These are phyloP conservation scores for Cladosporium velox DNA, from an alignment of 2,329 filamentous ascomycete species.

Conservation along the genomic window DNA sequence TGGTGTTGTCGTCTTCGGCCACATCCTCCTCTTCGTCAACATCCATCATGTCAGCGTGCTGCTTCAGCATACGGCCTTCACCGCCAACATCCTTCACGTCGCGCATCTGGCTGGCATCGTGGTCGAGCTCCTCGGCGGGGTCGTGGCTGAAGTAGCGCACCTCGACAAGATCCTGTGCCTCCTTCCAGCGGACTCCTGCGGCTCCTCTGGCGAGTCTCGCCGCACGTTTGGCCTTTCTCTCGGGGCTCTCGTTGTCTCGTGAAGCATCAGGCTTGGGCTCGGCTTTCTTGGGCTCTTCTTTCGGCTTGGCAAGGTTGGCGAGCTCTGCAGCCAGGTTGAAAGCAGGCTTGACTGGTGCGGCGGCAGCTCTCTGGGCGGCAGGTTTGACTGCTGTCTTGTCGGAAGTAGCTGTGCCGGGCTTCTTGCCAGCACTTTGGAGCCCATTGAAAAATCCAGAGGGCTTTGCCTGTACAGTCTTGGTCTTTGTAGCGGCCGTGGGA, in stretches of 20 bases:
- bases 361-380: slow-evolving; percentile 23
- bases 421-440: slow-evolving; percentile 50
- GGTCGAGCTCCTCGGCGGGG: slow-evolving; percentile 68
- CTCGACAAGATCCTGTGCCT: slow-evolving; percentile 65
- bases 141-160: slow-evolving; percentile 72
- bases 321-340: slow-evolving; percentile 44
- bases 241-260: slow-evolving; percentile 60
- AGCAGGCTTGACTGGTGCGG: slow-evolving; percentile 33
- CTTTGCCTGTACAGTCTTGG: slow-evolving; percentile 43
- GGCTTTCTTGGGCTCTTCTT: slow-evolving; percentile 49
- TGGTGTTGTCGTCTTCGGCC: slow-evolving; percentile 56
- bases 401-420: slow-evolving; percentile 38
- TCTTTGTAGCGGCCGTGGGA: slow-evolving; percentile 30
- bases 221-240: slow-evolving; percentile 66
- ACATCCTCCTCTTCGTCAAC: slow-evolving; percentile 62
- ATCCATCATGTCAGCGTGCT: slow-evolving; percentile 67
- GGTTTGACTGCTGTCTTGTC: slow-evolving; percentile 32
- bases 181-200: slow-evolving; percentile 70
- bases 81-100: slow-evolving; percentile 73
- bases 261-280: slow-evolving; percentile 40
- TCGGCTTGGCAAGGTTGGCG: slow-evolving; percentile 53
- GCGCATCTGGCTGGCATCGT: slow-evolving; percentile 67
- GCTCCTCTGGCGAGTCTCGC: slow-evolving; percentile 72
- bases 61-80: slow-evolving; percentile 58
- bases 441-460: slow-evolving; percentile 49